Base-by-base conservation (phyloP, 768 basidiomycete genomes). In the Boletus eberwhitei region DNA sequence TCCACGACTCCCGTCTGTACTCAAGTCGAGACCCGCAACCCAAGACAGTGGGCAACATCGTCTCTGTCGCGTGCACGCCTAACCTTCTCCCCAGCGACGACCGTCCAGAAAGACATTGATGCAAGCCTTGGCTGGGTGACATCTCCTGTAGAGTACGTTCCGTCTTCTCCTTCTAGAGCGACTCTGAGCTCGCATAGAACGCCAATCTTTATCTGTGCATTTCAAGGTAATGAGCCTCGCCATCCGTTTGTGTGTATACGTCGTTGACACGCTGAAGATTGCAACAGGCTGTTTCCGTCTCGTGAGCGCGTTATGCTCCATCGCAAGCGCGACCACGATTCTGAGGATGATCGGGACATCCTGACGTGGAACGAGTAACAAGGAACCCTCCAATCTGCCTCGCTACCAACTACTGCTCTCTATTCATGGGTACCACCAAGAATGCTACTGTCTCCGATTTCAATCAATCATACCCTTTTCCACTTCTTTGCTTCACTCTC, bases 401-500 rank as follows among this genome's bases (percentile, higher is more conserved):
- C 3, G 14, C 32, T 35, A 34, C 8, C 19, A 38, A 14, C 34
- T 52, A 42, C 29, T 37, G n/a, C 24, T 55, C 8, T 41, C 32
- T 54, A 46, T 43, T 35, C 43, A 21, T 21, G 36, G 9, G 32
- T n/a, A 44, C 21, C 5, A 43, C 3, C 29, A n/a, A 36, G 5
- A 22, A n/a, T 34, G 9, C 22, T 35, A 13, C 32, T 8, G 3
- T 46, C 17, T 24, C 17, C 22, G 16, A 16, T 17, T 47, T 36
- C 22, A 21, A 32, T 69, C 65, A 82, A 69, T 97, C 96, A 63
- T 98, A 98, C 22, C 96, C 96, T 65, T 83, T 88, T 14, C 96
- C 96, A 65, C 92, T 93, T 58, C 96, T 77, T 71, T 95, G 89
- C 74, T 98, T 98, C 45, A 81, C 82, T 45, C 86, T 74, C 66